phyloP scores from a whole-genome alignment of 1,284 basidiomycete genomes.

The Cryptococcus depauperatus region DNA sequence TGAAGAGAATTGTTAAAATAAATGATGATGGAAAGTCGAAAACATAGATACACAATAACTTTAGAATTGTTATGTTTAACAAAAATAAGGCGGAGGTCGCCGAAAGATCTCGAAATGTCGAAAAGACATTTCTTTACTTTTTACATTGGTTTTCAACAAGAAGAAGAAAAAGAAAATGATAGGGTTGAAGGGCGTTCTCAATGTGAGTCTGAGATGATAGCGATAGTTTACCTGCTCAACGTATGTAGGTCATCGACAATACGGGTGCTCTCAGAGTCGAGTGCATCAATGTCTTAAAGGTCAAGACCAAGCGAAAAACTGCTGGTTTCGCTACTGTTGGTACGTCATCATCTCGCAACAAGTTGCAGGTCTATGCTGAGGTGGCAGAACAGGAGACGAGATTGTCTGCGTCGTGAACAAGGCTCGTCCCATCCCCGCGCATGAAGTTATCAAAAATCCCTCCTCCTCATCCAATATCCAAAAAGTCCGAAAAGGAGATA shows the following conservation, averaged over 20 bases:
- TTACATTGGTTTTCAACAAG: neutral
- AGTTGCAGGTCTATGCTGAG: neutral
- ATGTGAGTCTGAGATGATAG: slow-evolving; percentile 49
- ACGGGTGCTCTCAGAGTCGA: slow-evolving; percentile 93
- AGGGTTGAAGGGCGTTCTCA: slow-evolving; percentile 82
- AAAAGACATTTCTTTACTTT: neutral
- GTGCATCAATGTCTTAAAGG: slow-evolving; percentile 94
- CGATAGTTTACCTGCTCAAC: neutral
- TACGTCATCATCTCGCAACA: slow-evolving; percentile 25
- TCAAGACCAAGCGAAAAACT: slow-evolving; percentile 60
- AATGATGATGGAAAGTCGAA: neutral
- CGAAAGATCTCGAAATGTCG: neutral
- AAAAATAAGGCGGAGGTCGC: neutral
- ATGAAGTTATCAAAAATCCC: slow-evolving; percentile 16
- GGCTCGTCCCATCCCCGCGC: slow-evolving; percentile 64
- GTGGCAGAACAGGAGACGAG: slow-evolving; percentile 63
- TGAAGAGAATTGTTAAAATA: no score
- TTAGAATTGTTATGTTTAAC: no score
- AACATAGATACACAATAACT: neutral
- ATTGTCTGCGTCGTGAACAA: slow-evolving; percentile 93
- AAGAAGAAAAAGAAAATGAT: slow-evolving; percentile 56
- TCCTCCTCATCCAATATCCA: slow-evolving; percentile 45
- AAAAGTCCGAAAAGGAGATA: slow-evolving; percentile 86
- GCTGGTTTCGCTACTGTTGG: slow-evolving; percentile 60
- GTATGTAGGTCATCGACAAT: slow-evolving; percentile 83